Conservation (phyloP, 805 yeast genomes). For the Saccharomycopsis sp. region DNA sequence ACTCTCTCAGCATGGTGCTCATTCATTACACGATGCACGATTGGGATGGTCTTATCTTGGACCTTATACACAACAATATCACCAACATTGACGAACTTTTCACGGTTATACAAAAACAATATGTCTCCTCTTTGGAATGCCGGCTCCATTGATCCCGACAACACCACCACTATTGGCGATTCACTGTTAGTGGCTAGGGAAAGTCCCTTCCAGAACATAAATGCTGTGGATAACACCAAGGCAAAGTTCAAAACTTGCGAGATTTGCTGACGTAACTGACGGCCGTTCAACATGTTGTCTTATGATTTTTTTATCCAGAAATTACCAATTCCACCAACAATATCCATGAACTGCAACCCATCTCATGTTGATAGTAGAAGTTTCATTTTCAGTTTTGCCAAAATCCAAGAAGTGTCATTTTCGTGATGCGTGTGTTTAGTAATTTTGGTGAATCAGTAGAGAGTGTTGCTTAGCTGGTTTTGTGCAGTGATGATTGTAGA, state of each 20-base stretch:
- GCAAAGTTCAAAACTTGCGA: conserved; percentile 50
- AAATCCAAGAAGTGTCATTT: background rate
- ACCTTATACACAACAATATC: conserved; percentile 92
- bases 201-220: conserved; percentile 83
- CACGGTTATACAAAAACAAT: conserved; percentile 84
- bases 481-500: too few relatives aligned
- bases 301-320: conserved; percentile 3
- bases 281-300: conserved; percentile 15
- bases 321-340: too few relatives aligned
- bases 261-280: conserved; percentile 21
- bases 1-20: conserved; percentile 53
- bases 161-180: conserved; percentile 92
- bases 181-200: conserved; percentile 72
- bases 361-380: too few relatives aligned
- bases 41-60: conserved; percentile 77
- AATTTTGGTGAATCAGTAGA: background rate
- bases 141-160: conserved; percentile 99
- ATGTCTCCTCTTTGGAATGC: conserved; percentile 98
- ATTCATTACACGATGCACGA: conserved; percentile 89
- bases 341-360: too few relatives aligned
- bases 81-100: conserved; percentile 62
- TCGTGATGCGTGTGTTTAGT: background rate
- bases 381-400: background rate
- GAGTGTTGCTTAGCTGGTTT: too few relatives aligned
- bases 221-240: conserved; percentile 81